Conservation (phyloP, 2,329 filamentous ascomycete genomes). For the Penicillium hordei region DNA sequence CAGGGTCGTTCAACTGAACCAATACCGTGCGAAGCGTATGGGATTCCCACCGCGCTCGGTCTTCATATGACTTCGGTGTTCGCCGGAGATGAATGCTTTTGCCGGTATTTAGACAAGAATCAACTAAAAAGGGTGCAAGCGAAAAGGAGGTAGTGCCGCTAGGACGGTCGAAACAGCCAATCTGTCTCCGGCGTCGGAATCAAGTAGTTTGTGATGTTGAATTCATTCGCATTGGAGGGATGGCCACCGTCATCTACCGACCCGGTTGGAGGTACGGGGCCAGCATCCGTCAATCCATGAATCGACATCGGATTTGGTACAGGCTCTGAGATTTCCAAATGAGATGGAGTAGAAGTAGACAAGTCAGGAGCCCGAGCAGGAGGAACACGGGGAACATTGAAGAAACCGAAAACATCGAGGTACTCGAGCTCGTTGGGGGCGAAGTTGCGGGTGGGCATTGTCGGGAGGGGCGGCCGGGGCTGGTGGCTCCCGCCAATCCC, state of each 20-base stretch:
- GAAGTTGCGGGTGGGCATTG: slow-evolving; percentile 61
- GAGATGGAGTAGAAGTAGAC: slow-evolving; percentile 19
- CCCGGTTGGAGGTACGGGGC: slow-evolving; percentile 11
- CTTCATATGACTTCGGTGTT: background rate
- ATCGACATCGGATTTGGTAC: slow-evolving; percentile 40
- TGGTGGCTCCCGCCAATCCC: slow-evolving; percentile 24
- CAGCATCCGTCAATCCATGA: slow-evolving; percentile 32
- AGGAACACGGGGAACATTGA: slow-evolving; percentile 78
- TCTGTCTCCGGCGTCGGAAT: slow-evolving; percentile 49
- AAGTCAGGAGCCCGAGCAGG: slow-evolving; percentile 35
- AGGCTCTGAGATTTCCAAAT: slow-evolving; percentile 28
- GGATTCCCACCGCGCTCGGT: background rate
- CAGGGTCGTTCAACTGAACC: background rate
- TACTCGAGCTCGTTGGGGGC: slow-evolving; percentile 84
- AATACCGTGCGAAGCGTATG: background rate
- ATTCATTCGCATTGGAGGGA: slow-evolving; percentile 35
- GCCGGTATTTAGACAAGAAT: background rate
- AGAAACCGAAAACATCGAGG: slow-evolving; percentile 90
- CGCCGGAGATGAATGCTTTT: background rate
- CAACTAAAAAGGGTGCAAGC: too few species aligned
- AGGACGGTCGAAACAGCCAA: slow-evolving; percentile 42
- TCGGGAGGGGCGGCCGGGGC: slow-evolving; percentile 5
- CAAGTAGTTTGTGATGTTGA: slow-evolving; percentile 49
- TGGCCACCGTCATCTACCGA: slow-evolving; percentile 22
- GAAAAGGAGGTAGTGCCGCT: background rate